Evolutionary conservation across 345 rosid species (phyloP).

Genomic region (Raphanus sativus): DNA sequence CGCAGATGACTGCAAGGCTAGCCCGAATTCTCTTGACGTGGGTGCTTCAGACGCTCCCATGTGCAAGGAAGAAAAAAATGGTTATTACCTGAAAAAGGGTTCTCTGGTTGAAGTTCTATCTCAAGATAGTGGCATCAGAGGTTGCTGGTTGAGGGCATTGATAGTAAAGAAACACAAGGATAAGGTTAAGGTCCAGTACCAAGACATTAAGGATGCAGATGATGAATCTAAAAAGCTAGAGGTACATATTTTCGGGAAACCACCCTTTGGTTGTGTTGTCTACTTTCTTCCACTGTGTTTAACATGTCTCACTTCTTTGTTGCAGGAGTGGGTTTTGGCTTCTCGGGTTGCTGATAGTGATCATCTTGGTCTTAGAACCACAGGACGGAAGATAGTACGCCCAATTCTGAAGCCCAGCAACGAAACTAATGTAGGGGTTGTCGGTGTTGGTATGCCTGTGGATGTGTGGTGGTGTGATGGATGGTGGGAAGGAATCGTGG

Average conservation of each 20-base stretch:
- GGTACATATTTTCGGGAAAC: constrained; percentile 39
- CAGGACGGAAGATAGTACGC: constrained; percentile 58
- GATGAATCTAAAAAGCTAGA: constrained; percentile 68
- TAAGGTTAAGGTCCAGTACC: constrained; percentile 80
- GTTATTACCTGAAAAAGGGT: constrained; percentile 48
- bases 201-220: constrained; percentile 61
- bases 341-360: constrained; percentile 57
- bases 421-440: constrained; percentile 24
- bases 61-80: constrained; percentile 19
- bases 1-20: constrained; percentile 34
- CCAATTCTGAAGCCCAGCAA: constrained; percentile 37
- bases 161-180: constrained; percentile 58
- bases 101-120: constrained; percentile 69
- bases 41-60: constrained; percentile 25
- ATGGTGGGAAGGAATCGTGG: constrained; percentile 89
- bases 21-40: constrained; percentile 19
- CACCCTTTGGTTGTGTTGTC: constrained; percentile 1
- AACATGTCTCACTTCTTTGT: constrained; percentile 7
- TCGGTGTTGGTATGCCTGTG: constrained; percentile 58
- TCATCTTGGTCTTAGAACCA: constrained; percentile 47
- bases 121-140: constrained; percentile 83
- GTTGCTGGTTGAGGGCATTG: constrained; percentile 79
- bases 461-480: constrained; percentile 89
- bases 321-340: constrained; percentile 78
- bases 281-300: not conserved